These are phyloP conservation scores for Leccinum olivaceopallidum DNA, from an alignment of 768 basidiomycete species.

Conservation along the genomic window DNA sequence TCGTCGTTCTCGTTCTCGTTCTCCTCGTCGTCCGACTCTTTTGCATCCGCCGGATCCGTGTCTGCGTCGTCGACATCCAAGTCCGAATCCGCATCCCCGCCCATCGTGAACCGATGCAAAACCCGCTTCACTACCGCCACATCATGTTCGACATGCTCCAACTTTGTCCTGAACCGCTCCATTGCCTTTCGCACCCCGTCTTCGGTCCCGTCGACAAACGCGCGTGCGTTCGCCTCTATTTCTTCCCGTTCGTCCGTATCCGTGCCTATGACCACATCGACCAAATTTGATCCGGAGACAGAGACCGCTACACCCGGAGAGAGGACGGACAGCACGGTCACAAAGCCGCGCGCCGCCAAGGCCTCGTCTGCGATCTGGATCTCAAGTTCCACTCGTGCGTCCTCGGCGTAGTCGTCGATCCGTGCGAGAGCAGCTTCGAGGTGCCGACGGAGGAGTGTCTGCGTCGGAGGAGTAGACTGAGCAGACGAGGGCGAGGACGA, in stretches of 20 bases:
- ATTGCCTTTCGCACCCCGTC: slow-evolving; percentile 37
- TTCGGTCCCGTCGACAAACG: slow-evolving; percentile 33
- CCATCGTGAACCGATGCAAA: slow-evolving; percentile 43
- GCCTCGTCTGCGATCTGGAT: slow-evolving; percentile 74
- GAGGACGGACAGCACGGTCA: slow-evolving; percentile 62
- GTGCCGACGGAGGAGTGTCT: slow-evolving; percentile 21
- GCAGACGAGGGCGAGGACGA: slow-evolving; percentile 7
- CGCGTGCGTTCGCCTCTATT: slow-evolving; percentile 49
- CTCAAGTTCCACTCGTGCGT: slow-evolving; percentile 80
- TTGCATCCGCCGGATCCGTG: background rate
- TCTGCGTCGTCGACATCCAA: background rate
- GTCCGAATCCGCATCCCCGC: background rate
- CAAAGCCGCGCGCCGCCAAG: slow-evolving; percentile 63
- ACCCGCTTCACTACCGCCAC: slow-evolving; percentile 66
- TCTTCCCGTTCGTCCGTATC: slow-evolving; percentile 32
- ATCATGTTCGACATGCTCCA: slow-evolving; percentile 79
- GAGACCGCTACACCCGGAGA: slow-evolving; percentile 37
- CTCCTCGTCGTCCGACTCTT: background rate
- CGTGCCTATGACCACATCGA: background rate
- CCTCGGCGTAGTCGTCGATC: slow-evolving; percentile 74
- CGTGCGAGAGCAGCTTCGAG: slow-evolving; percentile 57
- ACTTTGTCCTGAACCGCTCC: slow-evolving; percentile 53
- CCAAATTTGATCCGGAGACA: background rate
- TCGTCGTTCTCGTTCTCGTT: background rate
- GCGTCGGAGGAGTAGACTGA: background rate